phyloP scores from a whole-genome alignment of 2,329 filamentous ascomycete genomes.

The Coniella vitis region DNA sequence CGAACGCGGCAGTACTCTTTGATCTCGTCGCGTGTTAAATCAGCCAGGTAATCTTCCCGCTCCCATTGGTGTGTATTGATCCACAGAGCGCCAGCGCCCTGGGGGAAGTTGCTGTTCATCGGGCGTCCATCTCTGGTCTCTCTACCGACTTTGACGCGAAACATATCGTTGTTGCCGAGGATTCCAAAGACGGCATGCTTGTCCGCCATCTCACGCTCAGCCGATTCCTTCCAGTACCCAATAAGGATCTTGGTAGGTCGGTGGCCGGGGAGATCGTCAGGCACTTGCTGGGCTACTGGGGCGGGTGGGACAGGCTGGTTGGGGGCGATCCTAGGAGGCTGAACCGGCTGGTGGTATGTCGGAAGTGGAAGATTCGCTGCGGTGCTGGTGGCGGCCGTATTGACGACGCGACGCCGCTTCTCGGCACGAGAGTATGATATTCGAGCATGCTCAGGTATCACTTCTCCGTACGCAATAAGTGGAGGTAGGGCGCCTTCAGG shows the following conservation, averaged over 20 bases:
- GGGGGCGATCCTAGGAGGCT: background rate
- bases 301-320: background rate
- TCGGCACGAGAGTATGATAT: conserved; percentile 28
- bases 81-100: conserved; percentile 54
- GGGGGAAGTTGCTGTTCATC: conserved; percentile 53
- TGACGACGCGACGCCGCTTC: conserved; percentile 42
- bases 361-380: background rate
- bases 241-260: conserved; percentile 52
- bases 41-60: conserved; percentile 48
- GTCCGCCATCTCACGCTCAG: conserved; percentile 37
- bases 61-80: conserved; percentile 56
- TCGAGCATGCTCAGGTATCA: conserved; percentile 38
- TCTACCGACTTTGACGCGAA: conserved; percentile 54
- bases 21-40: conserved; percentile 46
- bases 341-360: conserved; percentile 1
- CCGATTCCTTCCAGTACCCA: conserved; percentile 53
- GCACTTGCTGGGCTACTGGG: background rate
- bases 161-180: conserved; percentile 56
- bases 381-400: conserved; percentile 3
- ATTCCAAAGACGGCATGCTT: conserved; percentile 59
- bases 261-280: conserved; percentile 43
- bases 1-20: conserved; percentile 59
- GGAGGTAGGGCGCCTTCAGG: conserved; percentile 36
- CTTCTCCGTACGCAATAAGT: conserved; percentile 43
- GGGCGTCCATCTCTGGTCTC: conserved; percentile 54